phyloP scores from a whole-genome alignment of 495 filamentous ascomycete species.

The Lasiosphaeria hispida region DNA sequence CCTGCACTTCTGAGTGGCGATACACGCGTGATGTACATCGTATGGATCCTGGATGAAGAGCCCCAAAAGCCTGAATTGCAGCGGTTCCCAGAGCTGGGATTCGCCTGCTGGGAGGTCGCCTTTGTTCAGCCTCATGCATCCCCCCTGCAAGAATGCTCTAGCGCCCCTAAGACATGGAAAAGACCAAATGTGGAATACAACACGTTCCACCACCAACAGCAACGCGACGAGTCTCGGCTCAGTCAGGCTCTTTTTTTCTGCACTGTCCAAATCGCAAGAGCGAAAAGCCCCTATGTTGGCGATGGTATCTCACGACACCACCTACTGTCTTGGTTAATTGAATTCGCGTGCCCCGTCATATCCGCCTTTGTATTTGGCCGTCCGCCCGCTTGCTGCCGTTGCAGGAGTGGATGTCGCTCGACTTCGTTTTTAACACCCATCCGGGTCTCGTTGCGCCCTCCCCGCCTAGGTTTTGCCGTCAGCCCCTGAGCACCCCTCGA shows the following conservation, averaged over 20 bases:
- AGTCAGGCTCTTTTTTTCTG: conserved; percentile 1
- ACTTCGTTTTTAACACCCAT: conserved; percentile 18
- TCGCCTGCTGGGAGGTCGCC: conserved; percentile 2
- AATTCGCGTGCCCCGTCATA: not conserved
- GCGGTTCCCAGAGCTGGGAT: not conserved
- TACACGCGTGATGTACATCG: not conserved
- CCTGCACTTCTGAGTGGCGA: too few species aligned
- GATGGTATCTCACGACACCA: conserved; percentile 15
- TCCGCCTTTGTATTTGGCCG: conserved; percentile 4
- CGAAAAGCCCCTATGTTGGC: not conserved
- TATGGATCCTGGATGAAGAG: not conserved
- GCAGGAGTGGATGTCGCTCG: conserved; percentile 25
- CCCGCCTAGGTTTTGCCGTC: conserved; percentile 7
- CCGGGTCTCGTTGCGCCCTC: conserved; percentile 25
- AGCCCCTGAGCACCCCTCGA: not conserved
- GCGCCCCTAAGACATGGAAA: not conserved
- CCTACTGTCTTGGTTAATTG: conserved; percentile 19
- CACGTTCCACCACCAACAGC: conserved; percentile 30
- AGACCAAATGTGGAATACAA: conserved; percentile 19
- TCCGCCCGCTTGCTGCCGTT: not conserved
- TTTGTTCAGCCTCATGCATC: not conserved
- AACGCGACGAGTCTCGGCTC: conserved; percentile 20
- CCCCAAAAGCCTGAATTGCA: not conserved
- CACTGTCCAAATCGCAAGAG: conserved; percentile 1
- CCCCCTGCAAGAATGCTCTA: conserved; percentile 1